Conservation (phyloP, 169 alveolate species). For the Babesia sp. region DNA sequence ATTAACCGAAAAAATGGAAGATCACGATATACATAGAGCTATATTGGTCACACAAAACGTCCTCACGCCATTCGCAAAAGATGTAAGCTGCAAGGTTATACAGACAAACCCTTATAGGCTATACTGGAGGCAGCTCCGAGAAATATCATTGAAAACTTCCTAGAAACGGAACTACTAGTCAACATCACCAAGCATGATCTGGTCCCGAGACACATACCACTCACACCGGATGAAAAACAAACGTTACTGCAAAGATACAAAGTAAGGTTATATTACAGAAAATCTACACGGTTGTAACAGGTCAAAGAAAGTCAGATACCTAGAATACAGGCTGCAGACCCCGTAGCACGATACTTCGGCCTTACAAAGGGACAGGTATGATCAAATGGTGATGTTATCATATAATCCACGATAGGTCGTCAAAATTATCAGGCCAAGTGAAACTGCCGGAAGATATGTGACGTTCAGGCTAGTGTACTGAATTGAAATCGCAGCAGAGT, state of each 20-base stretch:
- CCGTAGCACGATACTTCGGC: slow-evolving; percentile 95
- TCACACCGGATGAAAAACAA: slow-evolving; percentile 91
- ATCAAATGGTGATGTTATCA: neutral
- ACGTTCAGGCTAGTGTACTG: slow-evolving; percentile 80
- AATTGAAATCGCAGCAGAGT: slow-evolving; percentile 1
- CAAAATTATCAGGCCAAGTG: slow-evolving; percentile 95
- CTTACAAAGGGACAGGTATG: slow-evolving; percentile 90
- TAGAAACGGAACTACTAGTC: slow-evolving; percentile 89
- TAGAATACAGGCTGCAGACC: slow-evolving; percentile 93
- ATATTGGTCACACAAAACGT: slow-evolving; percentile 89
- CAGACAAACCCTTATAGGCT: slow-evolving; percentile 67
- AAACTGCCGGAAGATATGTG: slow-evolving; percentile 98
- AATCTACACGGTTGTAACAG: slow-evolving; percentile 36
- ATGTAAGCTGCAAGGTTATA: slow-evolving; percentile 62
- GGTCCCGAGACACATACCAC: slow-evolving; percentile 95
- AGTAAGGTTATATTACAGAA: slow-evolving; percentile 35
- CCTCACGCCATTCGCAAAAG: slow-evolving; percentile 90
- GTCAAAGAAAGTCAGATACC: slow-evolving; percentile 95
- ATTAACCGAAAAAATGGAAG: slow-evolving; percentile 90
- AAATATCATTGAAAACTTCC: slow-evolving; percentile 86
- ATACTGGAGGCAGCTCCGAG: slow-evolving; percentile 90
- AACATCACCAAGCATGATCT: slow-evolving; percentile 97
- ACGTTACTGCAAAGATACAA: slow-evolving; percentile 89
- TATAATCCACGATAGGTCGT: slow-evolving; percentile 78
- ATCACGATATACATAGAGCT: slow-evolving; percentile 88